Percentiles rank a stretch among this genome's conserved stretches.
Conservation (phyloP, 768 basidiomycete genomes). For the Mycena kentingensis region DNA sequence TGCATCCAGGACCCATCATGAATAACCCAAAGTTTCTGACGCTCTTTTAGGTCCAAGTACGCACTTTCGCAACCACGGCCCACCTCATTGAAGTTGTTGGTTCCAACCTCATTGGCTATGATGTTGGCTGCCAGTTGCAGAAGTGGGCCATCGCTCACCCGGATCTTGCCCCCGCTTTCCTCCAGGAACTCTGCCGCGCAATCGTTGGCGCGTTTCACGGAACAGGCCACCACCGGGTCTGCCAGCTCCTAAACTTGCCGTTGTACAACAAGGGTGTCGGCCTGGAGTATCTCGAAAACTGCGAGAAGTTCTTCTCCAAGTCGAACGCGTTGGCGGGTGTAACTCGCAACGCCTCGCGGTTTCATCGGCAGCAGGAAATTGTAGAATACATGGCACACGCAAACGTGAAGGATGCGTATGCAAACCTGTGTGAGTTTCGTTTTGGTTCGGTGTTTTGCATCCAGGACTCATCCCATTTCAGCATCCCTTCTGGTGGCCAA, state of each 20-base stretch:
- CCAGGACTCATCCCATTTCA: not conserved
- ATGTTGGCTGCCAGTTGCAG: conserved; percentile 17
- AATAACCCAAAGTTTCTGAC: not conserved
- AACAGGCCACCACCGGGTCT: conserved; percentile 4
- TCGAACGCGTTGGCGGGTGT: conserved; percentile 14
- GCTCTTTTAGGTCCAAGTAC: conserved; percentile 15
- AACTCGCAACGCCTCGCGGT: conserved; percentile 3
- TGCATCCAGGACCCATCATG: not conserved
- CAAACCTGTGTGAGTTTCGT: conserved; percentile 3
- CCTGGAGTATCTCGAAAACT: conserved; percentile 15
- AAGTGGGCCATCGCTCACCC: conserved; percentile 1
- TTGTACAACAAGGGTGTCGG: conserved; percentile 8
- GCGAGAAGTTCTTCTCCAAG: conserved; percentile 11
- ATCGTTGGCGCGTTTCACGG: conserved; percentile 5
- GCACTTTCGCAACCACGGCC: conserved; percentile 6
- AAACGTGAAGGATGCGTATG: conserved; percentile 5
- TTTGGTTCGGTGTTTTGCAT: not conserved
- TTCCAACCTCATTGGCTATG: conserved; percentile 3
- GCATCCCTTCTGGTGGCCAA: not conserved
- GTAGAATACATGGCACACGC: not conserved
- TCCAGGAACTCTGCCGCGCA: not conserved
- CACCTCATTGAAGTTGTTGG: not conserved
- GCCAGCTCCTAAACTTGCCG: conserved; percentile 8
- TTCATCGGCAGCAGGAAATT: conserved; percentile 14
- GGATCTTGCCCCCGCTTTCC: not conserved